Evolutionary conservation across 2,329 filamentous ascomycete species (phyloP).

Genomic region (Pyrenophora seminiperda): DNA sequence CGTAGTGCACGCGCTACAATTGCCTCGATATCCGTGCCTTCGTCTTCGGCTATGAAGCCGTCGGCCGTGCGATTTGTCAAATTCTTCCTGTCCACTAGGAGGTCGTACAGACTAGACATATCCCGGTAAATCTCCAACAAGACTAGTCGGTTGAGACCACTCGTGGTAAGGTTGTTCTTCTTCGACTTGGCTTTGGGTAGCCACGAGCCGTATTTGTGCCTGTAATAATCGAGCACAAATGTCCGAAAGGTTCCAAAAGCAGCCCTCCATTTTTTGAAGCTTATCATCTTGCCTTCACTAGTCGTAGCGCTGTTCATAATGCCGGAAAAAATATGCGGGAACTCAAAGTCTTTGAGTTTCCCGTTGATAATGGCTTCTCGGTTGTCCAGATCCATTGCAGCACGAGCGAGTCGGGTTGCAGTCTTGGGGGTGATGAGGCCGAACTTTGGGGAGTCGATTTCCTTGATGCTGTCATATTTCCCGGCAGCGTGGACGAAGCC

Average conservation of each 20-base stretch:
- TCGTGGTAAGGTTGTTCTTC: constrained; percentile 87
- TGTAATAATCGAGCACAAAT: constrained; percentile 74
- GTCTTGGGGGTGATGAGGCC: constrained; percentile 72
- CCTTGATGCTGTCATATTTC: constrained; percentile 75
- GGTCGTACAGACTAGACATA: constrained; percentile 83
- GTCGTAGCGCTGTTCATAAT: constrained; percentile 82
- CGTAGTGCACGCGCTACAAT: constrained; percentile 70
- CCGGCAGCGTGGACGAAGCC: constrained; percentile 90
- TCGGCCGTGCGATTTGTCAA: constrained; percentile 80
- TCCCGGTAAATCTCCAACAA: constrained; percentile 83
- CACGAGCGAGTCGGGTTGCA: constrained; percentile 78
- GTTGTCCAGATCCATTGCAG: constrained; percentile 77
- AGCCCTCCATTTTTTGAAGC: constrained; percentile 82
- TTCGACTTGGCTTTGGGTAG: constrained; percentile 89
- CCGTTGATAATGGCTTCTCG: constrained; percentile 72
- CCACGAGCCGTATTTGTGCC: constrained; percentile 73
- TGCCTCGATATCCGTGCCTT: constrained; percentile 60
- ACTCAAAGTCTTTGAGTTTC: constrained; percentile 86
- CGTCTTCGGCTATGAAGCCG: constrained; percentile 63
- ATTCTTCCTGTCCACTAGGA: constrained; percentile 78
- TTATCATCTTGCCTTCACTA: constrained; percentile 74
- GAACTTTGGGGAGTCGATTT: constrained; percentile 71
- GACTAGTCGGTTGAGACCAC: constrained; percentile 83
- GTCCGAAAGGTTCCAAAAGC: constrained; percentile 76
- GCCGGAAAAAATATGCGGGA: constrained; percentile 86